Percentiles rank a stretch among this genome's conserved stretches.
Evolutionary conservation across 768 basidiomycete genomes (phyloP).

Genomic region (Antrodiella citrinella): DNA sequence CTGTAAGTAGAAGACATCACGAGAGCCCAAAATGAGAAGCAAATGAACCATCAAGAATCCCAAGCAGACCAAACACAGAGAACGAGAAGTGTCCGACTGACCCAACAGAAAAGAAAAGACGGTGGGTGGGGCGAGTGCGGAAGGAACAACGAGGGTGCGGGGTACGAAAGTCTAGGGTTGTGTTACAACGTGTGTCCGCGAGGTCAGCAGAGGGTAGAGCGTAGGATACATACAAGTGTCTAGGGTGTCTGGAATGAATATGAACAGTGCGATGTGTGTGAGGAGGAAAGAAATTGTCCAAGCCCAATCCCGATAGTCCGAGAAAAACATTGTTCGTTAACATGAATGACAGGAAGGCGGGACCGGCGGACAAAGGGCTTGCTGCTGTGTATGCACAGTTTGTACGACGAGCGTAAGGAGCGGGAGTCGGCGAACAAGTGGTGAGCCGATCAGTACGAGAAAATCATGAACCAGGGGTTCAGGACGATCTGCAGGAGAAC

Average conservation of each 20-base stretch:
- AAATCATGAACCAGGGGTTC: constrained; percentile 87
- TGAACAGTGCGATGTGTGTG: no score
- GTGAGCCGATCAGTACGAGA: constrained; percentile 57
- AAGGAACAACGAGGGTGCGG: neutral
- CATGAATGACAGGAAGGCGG: neutral
- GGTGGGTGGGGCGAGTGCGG: neutral
- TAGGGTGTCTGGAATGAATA: no score
- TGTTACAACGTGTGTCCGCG: neutral
- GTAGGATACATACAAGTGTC: neutral
- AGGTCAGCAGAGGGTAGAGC: neutral
- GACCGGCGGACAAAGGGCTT: neutral
- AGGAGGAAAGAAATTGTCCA: neutral
- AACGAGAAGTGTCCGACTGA: neutral
- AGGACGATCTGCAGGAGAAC: constrained; percentile 50
- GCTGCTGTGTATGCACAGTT: no score
- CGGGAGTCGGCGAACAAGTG: no score
- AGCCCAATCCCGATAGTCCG: neutral
- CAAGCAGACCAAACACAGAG: neutral
- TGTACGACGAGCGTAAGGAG: no score
- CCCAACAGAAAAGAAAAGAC: neutral
- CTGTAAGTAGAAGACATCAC: neutral
- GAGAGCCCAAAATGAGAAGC: neutral
- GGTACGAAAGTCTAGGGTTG: neutral
- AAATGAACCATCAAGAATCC: no score
- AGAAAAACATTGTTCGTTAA: neutral